Base-by-base conservation (phyloP, 106 monocot species). In the Cymbidium sinense region DNA sequence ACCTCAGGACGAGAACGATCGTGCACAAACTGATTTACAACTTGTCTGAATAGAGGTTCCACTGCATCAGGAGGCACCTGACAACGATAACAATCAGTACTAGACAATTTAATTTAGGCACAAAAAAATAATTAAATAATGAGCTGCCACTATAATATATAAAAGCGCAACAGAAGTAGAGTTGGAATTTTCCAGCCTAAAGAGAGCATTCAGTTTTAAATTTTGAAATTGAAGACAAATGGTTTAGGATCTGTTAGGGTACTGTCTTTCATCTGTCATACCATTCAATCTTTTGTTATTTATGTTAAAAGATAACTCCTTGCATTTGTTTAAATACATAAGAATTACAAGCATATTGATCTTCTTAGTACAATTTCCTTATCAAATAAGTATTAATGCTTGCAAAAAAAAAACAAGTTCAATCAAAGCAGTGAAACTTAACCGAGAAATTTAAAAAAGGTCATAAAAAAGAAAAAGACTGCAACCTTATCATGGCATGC, bases 41-140 rank as follows among this genome's bases (percentile, higher is more conserved):
- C 85, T 81, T 91, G 91, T 70, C 62, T 94, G 77, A 96, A 96
- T 34, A 96, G 77, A 79, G 96, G 96, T 83, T 96, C 94, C 78
- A 96, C 96, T 28, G 94, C 96, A 92, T 94, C 94, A 67, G 96
- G 93, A 55, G 96, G 93, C n/a, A 94, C 94, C 96, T 96, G 69
- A 75, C 39, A 43, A 44, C 64, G 33, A 67, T 33, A 67, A 15
- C 9, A 67, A 67, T 23, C 47, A 58, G n/a, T 21, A 58, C 5
- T 23, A 58, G 23, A 58, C 58, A 4, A n/a, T 58, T 58, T 23
- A 58, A 58, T 58, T 58, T 6, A 58, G 23, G n/a, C 23, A 23
- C 23, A 58, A 23, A n/a, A 58, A 23, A 58, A 1, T 6, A 58
- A 23, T n/a, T 58, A 58, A 58, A 58, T n/a, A 58, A 58, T 58